A percentile compares a stretch with the other conserved stretches of the same genome.
These are phyloP conservation scores for Pythium plurisporium DNA, from an alignment of 352 stramenopile genomes.

Conservation along the genomic window DNA sequence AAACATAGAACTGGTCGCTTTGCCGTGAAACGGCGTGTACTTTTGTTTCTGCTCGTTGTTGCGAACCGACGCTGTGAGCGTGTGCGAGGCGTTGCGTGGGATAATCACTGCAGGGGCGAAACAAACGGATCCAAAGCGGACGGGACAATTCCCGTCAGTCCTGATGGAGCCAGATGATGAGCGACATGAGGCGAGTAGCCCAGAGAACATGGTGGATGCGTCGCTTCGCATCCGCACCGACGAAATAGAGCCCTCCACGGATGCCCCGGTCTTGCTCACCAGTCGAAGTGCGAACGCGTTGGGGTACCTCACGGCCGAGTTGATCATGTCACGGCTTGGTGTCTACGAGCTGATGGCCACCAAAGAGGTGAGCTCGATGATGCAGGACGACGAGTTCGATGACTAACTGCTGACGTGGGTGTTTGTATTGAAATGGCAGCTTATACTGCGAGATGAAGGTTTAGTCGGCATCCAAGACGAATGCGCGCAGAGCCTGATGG, in stretches of 20 bases:
- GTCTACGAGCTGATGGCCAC: slow-evolving; percentile 55
- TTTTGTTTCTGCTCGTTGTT: background rate
- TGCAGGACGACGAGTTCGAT: no score
- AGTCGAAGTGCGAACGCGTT: slow-evolving; percentile 11
- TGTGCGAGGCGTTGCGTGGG: no score
- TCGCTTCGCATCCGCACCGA: background rate
- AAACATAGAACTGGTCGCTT: no score
- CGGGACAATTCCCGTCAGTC: background rate
- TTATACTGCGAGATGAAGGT: slow-evolving; percentile 70
- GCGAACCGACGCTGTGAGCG: no score
- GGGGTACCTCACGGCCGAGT: slow-evolving; percentile 34
- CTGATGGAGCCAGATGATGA: slow-evolving; percentile 4
- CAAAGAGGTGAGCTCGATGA: slow-evolving; percentile 66
- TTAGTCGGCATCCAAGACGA: slow-evolving; percentile 39
- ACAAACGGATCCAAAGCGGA: no score
- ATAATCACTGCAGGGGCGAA: no score
- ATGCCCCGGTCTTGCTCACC: slow-evolving; percentile 4
- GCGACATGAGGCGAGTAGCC: background rate
- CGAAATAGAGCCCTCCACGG: background rate
- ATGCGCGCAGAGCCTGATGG: slow-evolving; percentile 53
- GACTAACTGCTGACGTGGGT: background rate
- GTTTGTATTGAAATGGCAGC: slow-evolving; percentile 22
- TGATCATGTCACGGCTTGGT: slow-evolving; percentile 52
- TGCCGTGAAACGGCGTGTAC: no score
- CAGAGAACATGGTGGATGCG: background rate